Conservation (phyloP, 306 rosid species). For the Vigna radiata region DNA sequence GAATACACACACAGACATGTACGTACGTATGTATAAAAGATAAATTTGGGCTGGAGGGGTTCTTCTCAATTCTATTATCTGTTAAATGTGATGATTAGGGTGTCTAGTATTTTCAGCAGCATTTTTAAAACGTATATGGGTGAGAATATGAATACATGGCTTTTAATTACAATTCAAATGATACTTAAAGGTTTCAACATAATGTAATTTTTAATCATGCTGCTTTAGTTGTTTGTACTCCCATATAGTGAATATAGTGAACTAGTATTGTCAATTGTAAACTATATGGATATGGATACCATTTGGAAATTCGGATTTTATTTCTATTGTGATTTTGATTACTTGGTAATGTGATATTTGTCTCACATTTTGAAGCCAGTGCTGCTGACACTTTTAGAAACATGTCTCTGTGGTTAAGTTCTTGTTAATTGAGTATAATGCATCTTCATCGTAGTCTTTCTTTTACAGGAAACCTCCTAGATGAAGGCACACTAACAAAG, state of each 20-base stretch:
- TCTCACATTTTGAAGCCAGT: constrained; percentile 31
- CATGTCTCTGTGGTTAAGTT: constrained; percentile 22
- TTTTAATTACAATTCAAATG: not conserved
- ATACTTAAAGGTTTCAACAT: not conserved
- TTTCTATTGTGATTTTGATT: constrained; percentile 31
- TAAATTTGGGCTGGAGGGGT: constrained; percentile 6
- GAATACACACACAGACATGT: not conserved
- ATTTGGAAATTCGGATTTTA: not conserved
- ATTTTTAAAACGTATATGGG: not conserved
- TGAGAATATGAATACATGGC: constrained; percentile 12
- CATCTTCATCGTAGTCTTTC: constrained; percentile 33
- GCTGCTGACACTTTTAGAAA: constrained; percentile 20
- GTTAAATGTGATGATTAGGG: not conserved
- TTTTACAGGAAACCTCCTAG: constrained; percentile 59
- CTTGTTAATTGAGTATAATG: constrained; percentile 20
- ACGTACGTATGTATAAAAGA: not conserved
- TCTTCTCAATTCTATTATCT: not conserved
- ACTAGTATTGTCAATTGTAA: not conserved
- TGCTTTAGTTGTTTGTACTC: constrained; percentile 14
- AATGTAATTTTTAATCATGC: constrained; percentile 20
- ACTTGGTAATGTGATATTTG: constrained; percentile 33
- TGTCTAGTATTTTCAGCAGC: not conserved
- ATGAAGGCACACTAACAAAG: constrained; percentile 62
- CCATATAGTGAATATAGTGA: not conserved
- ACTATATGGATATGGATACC: not conserved